These are phyloP conservation scores for Phlyctochytrium planicorne DNA, from an alignment of 192 early-diverging fungal species.

Conservation along the genomic window DNA sequence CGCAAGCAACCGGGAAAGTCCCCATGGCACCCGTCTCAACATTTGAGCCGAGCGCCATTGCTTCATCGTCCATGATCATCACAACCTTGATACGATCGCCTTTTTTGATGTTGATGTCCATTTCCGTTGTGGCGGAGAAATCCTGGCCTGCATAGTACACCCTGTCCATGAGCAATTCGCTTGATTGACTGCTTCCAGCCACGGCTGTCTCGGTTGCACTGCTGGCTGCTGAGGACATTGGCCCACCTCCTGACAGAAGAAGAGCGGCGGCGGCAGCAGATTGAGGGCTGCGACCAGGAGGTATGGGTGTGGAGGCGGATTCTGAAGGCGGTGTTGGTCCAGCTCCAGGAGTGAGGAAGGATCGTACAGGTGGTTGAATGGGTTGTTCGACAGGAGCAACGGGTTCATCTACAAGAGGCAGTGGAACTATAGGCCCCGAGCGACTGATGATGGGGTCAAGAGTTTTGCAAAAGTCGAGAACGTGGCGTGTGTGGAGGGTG, in stretches of 20 bases:
- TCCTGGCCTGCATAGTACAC: neutral
- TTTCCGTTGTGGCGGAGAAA: neutral
- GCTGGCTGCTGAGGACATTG: too few species aligned
- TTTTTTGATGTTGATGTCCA: neutral
- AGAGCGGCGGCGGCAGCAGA: too few species aligned
- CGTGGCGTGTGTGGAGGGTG: neutral
- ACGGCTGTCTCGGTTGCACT: too few species aligned
- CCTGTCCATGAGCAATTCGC: neutral
- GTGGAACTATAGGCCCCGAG: neutral
- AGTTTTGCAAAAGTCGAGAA: neutral
- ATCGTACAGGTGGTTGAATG: too few species aligned
- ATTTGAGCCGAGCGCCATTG: neutral
- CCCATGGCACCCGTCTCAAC: neutral
- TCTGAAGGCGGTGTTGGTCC: neutral
- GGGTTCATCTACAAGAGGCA: too few species aligned
- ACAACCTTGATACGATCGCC: neutral
- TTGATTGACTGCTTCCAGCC: neutral
- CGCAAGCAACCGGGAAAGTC: neutral
- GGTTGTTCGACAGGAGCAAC: too few species aligned
- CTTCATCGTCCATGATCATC: neutral
- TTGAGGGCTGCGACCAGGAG: neutral
- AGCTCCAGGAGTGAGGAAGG: too few species aligned
- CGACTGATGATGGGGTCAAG: neutral
- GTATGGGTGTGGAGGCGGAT: neutral
- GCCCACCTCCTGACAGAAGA: too few species aligned